Percentiles rank a stretch among this genome's conserved stretches.
Conservation (phyloP, 192 early-diverging fungal species). For the Physocladia obscura region DNA sequence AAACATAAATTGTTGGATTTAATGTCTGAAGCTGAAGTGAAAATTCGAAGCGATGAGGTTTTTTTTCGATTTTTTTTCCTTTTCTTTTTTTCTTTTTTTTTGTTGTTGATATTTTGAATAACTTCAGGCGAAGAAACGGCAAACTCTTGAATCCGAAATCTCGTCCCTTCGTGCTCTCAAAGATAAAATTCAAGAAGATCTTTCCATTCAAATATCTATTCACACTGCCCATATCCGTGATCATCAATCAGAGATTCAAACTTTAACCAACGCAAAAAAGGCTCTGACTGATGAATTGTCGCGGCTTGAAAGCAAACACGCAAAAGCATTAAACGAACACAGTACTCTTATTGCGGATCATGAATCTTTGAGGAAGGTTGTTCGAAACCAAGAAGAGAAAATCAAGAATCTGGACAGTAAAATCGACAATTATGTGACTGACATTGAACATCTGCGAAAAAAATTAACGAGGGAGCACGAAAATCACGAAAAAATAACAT, state of each 20-base stretch:
- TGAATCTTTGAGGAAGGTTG: constrained; percentile 17
- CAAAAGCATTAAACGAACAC: not conserved
- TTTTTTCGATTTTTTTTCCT: not conserved
- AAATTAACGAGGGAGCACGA: constrained; percentile 20
- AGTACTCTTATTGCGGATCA: not conserved
- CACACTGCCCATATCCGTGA: constrained; percentile 25
- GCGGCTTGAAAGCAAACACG: constrained; percentile 30
- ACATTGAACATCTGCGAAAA: constrained; percentile 13
- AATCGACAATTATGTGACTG: constrained; percentile 26
- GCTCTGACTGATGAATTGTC: constrained; percentile 35
- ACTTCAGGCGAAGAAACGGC: constrained; percentile 29
- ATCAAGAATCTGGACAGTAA: constrained; percentile 15
- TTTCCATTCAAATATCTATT: constrained; percentile 14
- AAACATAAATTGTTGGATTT: constrained; percentile 22
- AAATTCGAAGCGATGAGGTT: constrained; percentile 24
- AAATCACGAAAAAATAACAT: not conserved
- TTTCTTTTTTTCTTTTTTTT: not conserved
- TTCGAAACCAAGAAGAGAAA: constrained; percentile 14
- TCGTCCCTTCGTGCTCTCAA: constrained; percentile 17
- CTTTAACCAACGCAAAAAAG: constrained; percentile 14
- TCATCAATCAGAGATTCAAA: constrained; percentile 39
- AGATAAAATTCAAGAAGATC: constrained; percentile 33
- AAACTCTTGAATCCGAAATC: constrained; percentile 38
- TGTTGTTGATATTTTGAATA: not conserved
- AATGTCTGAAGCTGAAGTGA: constrained; percentile 11